Evolutionary conservation across 2,329 filamentous ascomycete species (phyloP), one percentile per base, ranked within the genome.

Genomic region (Orbilia ellipsospora): DNA sequence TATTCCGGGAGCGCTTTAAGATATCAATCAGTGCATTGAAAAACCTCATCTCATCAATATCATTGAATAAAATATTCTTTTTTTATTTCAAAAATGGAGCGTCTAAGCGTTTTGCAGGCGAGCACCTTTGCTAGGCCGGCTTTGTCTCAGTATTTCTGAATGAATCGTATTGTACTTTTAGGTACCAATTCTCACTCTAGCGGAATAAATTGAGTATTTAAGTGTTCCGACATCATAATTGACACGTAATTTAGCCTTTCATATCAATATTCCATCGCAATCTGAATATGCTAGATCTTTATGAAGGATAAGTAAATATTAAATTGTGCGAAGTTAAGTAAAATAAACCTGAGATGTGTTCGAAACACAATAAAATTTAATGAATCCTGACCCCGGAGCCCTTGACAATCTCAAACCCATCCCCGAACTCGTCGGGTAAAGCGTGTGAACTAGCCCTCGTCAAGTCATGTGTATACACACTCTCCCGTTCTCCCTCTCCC

Each of bases 391-490:
- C 51, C 8, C 44, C 44, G 5, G 57, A 61, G 2, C 52, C 51
- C 18, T 56, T 56, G 18, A 66, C 52, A 66, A 73, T 50, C 55
- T 61, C 44, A 59, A 67, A 57, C 42, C 57, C 50, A 40, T 59
- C 50, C 45, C 68, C 55, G 40, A 48, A 31, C 3, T 66, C 69
- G 20, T 73, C 62, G 1, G 69, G 69, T 42, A 73, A 18, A 4
- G 51, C 69, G 18, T 55, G 40, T 36, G 69, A 73, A 62, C 69
- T 73, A 12, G 69, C 69, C 28, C 69, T 56, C 10, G 69, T 73
- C 40, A 73, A 56, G 18, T 73, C 69, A 26, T 73, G 66, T 2
- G 66, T 70, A 63, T 50, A 70, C 20, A 62, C 54, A 56, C 54
- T 66, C 31, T 60, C 69, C 18, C 40, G 42, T 40, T 73, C 61